These are phyloP conservation scores for Magnaporthales sp. DNA, from an alignment of 2,329 filamentous ascomycete genomes.

Conservation along the genomic window DNA sequence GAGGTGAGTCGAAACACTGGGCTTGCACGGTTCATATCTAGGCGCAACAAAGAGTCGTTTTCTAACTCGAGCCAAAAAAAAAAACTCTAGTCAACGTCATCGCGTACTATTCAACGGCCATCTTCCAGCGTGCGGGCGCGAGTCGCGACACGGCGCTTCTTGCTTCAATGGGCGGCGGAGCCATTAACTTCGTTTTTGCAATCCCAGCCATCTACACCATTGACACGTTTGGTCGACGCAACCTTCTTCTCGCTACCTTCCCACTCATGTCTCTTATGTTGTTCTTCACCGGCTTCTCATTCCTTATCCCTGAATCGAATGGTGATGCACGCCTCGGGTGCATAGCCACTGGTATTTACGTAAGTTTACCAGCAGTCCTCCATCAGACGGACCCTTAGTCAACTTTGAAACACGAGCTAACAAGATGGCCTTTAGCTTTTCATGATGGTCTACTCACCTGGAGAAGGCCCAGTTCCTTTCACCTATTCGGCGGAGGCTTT, in stretches of 20 bases:
- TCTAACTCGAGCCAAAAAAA: slow-evolving; percentile 10
- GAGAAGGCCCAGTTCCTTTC: slow-evolving; percentile 54
- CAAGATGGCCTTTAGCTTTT: slow-evolving; percentile 21
- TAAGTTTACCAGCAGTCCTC: neutral
- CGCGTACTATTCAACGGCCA: slow-evolving; percentile 37
- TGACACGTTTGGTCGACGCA: slow-evolving; percentile 56
- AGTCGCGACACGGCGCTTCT: slow-evolving; percentile 27
- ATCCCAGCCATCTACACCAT: slow-evolving; percentile 59
- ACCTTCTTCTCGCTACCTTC: slow-evolving; percentile 56
- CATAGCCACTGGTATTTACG: slow-evolving; percentile 37
- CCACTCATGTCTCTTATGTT: slow-evolving; percentile 57
- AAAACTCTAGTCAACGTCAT: slow-evolving; percentile 28
- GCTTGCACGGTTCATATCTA: neutral
- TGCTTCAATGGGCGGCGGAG: slow-evolving; percentile 34
- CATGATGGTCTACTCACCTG: slow-evolving; percentile 42
- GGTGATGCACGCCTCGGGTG: slow-evolving; percentile 29
- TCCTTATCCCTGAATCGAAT: slow-evolving; percentile 28
- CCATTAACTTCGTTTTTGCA: slow-evolving; percentile 58
- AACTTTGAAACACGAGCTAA: neutral
- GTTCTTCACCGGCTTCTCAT: slow-evolving; percentile 46
- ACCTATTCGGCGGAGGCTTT: slow-evolving; percentile 60
- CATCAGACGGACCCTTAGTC: neutral
- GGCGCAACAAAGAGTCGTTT: neutral
- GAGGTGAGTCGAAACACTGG: neutral
- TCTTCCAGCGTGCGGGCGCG: slow-evolving; percentile 35